phyloP scores from a whole-genome alignment of 257 asterid genomes.

The Ligustrum vulgare region DNA sequence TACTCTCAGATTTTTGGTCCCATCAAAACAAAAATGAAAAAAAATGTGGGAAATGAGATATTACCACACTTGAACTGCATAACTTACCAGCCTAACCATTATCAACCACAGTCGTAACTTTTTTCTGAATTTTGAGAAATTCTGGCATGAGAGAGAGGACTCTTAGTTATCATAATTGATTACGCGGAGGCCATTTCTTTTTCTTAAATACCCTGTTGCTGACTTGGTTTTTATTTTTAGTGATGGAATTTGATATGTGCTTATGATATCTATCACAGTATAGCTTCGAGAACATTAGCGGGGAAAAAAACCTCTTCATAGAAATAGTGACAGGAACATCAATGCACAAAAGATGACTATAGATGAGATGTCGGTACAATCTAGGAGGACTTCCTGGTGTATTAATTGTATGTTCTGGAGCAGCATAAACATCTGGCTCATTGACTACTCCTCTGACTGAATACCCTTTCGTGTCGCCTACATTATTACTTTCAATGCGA shows the following conservation, averaged over 20 bases:
- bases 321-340: too few species aligned
- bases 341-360: too few species aligned
- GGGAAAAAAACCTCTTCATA: conserved; percentile 38
- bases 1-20: neutral
- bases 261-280: conserved; percentile 33
- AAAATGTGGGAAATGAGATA: neutral
- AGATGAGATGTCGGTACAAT: too few species aligned
- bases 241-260: conserved; percentile 80
- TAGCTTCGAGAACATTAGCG: conserved; percentile 39
- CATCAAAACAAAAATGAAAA: neutral
- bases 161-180: conserved; percentile 71
- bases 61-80: neutral
- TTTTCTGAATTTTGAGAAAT: conserved; percentile 48
- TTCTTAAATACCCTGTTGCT: conserved; percentile 51
- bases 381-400: too few species aligned
- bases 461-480: too few species aligned
- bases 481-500: too few species aligned
- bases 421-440: too few species aligned
- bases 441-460: too few species aligned
- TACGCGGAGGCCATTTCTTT: conserved; percentile 64
- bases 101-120: conserved; percentile 29
- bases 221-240: conserved; percentile 78
- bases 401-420: too few species aligned
- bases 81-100: conserved; percentile 58
- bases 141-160: conserved; percentile 58